Percentiles rank a stretch among this genome's conserved stretches.
Conservation (phyloP, 2,329 filamentous ascomycete species). For the Beauveria pseudobassiana region DNA sequence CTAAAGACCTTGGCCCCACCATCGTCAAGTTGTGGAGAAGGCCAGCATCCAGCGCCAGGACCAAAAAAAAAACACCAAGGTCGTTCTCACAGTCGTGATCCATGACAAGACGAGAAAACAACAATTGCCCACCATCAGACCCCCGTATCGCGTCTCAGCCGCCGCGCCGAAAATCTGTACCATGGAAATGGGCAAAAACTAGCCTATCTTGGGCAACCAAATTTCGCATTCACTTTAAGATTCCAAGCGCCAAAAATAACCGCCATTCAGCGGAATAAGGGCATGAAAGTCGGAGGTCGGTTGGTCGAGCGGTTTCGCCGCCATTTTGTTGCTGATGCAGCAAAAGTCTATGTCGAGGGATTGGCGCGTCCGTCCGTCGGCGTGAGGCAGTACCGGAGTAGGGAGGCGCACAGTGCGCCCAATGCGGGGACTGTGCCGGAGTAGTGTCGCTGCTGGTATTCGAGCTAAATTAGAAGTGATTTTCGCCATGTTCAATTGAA, state of each 20-base stretch:
- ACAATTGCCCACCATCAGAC: conserved; percentile 7
- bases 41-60: background rate
- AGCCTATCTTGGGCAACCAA: conserved; percentile 11
- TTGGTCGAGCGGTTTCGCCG: background rate
- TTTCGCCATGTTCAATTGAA: background rate
- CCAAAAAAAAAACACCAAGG: background rate
- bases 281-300: background rate
- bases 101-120: background rate
- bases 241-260: conserved; percentile 12
- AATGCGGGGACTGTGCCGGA: conserved; percentile 1
- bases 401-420: background rate
- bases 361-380: background rate
- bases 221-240: conserved; percentile 13
- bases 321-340: background rate
- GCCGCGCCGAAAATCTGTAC: background rate
- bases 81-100: conserved; percentile 1
- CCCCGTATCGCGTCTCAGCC: background rate
- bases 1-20: background rate
- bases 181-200: conserved; percentile 11
- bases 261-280: conserved; percentile 10
- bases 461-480: background rate
- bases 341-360: background rate
- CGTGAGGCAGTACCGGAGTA: conserved; percentile 2
- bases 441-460: background rate
- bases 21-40: conserved; percentile 10